Base-by-base conservation (phyloP, 805 yeast genomes). In the Metschnikowia corniflorae region DNA sequence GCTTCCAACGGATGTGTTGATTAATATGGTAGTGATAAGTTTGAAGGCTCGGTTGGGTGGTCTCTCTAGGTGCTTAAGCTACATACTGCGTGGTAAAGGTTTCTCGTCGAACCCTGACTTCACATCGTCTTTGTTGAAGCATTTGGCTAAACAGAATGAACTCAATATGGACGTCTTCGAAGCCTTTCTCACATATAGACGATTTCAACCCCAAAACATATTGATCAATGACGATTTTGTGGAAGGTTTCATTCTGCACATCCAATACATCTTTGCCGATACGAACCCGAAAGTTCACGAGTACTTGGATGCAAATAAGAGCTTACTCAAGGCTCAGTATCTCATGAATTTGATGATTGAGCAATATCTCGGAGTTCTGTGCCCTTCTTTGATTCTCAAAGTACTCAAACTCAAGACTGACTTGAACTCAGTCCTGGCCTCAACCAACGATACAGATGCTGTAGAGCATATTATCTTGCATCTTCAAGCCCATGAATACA, bases 221-320 rank as follows among this genome's bases (percentile, higher is more conserved):
- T 15, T 51, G 5, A 20, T 64, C 10, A 53, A 51, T 33, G 57
- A 51, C 16, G 39, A 29, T 12, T 54, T 61, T 24, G 57, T 47
- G 33, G 8, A 19, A 4, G 19, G 35, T 7, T 53, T 53, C 32
- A 54, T 58, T 12, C 26, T 26, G 9, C 58, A 62, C 35, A 43
- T 65, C 9, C 68, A 65, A 28, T 33, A 43, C 6, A 36, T 65
- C 14, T 66, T 52, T 41, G 40, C 38, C 6, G 54, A 55, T 6
- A 27, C 40, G 4, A 52, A 52, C 15, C 70, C 70, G 0, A 36
- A 40, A n/a, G 51, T 55, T 8, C 73, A 68, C 42, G 68, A 66
- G 43, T 65, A 56, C 49, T 41, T 54, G 30, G 50, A 64, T 39
- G 32, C 48, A 29, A 61, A 65, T 17, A 45, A 49, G 34, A 63